Conservation (phyloP, 768 basidiomycete species). For the Trametes gibbosa region DNA sequence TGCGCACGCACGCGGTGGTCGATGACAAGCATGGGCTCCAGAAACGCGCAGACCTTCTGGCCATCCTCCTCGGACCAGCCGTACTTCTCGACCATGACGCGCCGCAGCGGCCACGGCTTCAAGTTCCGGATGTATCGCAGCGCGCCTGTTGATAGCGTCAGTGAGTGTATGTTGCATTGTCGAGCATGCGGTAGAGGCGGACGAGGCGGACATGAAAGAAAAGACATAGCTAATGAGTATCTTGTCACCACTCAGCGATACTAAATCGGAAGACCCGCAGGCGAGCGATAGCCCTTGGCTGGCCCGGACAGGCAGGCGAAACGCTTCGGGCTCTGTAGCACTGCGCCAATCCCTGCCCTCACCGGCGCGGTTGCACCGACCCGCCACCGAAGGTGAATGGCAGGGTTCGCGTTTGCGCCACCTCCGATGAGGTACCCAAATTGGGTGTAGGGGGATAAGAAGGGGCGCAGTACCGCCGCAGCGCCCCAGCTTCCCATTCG, state of each 20-base stretch:
- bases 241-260: not conserved
- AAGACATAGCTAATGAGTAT: conserved; percentile 5
- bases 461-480: not conserved
- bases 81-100: conserved; percentile 91
- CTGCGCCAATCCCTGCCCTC: not conserved
- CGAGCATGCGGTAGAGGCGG: not conserved
- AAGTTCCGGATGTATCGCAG: conserved; percentile 72
- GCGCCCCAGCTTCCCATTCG: not conserved
- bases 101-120: conserved; percentile 78
- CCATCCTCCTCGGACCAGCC: conserved; percentile 61
- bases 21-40: conserved; percentile 72
- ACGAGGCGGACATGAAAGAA: not conserved
- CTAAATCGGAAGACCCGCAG: conserved; percentile 8
- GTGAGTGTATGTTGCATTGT: not conserved
- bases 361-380: not conserved
- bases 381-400: too few relatives aligned
- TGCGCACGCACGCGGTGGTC: conserved; percentile 67
- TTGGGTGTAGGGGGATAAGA: not conserved
- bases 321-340: not conserved
- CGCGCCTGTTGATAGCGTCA: conserved; percentile 41
- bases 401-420: not conserved
- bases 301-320: not conserved
- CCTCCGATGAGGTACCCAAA: conserved; percentile 4
- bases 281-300: not conserved
- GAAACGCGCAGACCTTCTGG: conserved; percentile 56